Evolutionary conservation across 164 flowering plant genomes (phyloP), one percentile per base, ranked within the genome.

Genomic region (Hamamelis virginiana): DNA sequence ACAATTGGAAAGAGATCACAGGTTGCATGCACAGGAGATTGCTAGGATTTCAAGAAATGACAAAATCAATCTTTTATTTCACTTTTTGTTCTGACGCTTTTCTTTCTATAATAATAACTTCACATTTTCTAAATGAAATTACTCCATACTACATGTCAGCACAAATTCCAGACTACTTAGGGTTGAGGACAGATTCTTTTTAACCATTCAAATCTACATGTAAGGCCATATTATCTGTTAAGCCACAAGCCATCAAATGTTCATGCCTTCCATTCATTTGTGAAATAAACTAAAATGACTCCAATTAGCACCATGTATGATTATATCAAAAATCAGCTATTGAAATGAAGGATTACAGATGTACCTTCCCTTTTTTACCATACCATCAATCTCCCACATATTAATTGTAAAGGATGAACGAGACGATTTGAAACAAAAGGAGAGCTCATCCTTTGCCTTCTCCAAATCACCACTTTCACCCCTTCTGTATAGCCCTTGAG

Each of bases 341-440:
- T 8, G 19, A 43, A n/a, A 47, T 60, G 62, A 26, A 27, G 55
- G 41, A 65, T 23, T 26, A 57, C n/a, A 38, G 57, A 11, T 63
- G 8, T 86, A 95, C 99, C 96, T 95, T 85, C 93, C 99, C 77
- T 88, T 92, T 76, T 89, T 91, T n/a, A 86, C 96, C 84, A 74
- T 84, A 69, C 98, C 85, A 83, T 95, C 99, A 72, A 95, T 95
- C 84, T 95, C 99, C 99, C 99, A 95, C 99, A 95, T 95, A 74
- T 92, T 89, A 79, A 92, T 85, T 23, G 99, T 95, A 76, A 92
- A 95, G 41, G 93, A 84, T 65, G 98, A 95, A 19, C 99, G 91
- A 69, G 97, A 91, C 43, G 99, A 92, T 80, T 88, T 95, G 76
- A 95, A 95, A 80, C 99, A 95, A 75, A 95, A 95, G 33, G 99